Evolutionary conservation across 2,329 filamentous ascomycete species (phyloP), one percentile per base, ranked within the genome.

Genomic region (Colletotrichum sp.): DNA sequence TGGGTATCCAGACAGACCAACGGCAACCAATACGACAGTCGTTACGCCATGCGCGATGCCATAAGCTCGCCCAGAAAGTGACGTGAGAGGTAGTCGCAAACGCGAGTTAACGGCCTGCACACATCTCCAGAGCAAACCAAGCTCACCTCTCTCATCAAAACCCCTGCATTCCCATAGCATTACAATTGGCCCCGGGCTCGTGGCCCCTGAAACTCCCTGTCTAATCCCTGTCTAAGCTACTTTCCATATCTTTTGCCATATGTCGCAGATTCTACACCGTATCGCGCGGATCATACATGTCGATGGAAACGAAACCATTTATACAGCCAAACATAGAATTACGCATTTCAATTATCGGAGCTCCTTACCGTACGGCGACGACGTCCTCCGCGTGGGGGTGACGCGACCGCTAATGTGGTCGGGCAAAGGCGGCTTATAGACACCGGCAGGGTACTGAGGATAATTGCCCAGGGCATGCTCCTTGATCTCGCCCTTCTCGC

Each of bases 321-420:
- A 28, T 32, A 61, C n/a, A 65, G 30, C 43, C 34, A 68, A 36
- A 60, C 12, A 30, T 1, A 68, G 21, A 43, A 28, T 30, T 32
- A 38, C 58, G 34, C 32, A n/a, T 55, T 26, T 52, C 8, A 36
- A 67, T 67, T 55, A 78, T 75, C 43, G 48, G 21, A 67, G 68
- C 60, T 74, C 77, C 77, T 84, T 76, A 83, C 82, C 69, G 63
- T 75, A 34, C 70, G 78, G 24, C 80, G 67, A 10, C 81, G 82
- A 48, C 55, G 82, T 85, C 57, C 84, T 82, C 77, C 86, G 85
- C 4, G 84, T 83, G 5, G 86, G 84, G 12, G 86, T 85, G 43
- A 84, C 79, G 65, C 82, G 74, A 16, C 74, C 87, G 73, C 83
- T 82, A 65, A 83, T 81, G 60, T 82, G 82, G 21, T 78, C 78